phyloP scores from a whole-genome alignment of 208 protist genomes.

The Leishmania arabica region DNA sequence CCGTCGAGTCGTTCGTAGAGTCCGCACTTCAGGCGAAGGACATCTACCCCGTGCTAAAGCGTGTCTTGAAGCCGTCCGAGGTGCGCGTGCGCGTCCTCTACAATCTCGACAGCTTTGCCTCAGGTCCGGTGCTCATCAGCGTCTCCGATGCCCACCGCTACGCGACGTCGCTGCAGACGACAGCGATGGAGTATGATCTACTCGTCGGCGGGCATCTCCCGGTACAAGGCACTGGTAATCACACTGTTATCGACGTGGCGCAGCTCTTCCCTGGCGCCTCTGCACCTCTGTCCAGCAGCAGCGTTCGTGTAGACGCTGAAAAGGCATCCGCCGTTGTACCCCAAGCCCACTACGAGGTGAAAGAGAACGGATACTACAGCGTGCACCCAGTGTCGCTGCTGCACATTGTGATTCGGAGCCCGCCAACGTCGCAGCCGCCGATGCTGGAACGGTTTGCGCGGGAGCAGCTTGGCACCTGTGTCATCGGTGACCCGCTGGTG shows the following conservation, averaged over 20 bases:
- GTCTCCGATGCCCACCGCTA: conserved; percentile 50
- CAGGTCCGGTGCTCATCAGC: conserved; percentile 76
- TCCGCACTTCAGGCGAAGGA: conserved; percentile 59
- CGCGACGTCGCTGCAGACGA: conserved; percentile 44
- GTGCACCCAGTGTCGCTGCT: conserved; percentile 80
- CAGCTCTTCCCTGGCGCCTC: conserved; percentile 30
- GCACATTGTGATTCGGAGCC: conserved; percentile 58
- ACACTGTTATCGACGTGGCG: conserved; percentile 18
- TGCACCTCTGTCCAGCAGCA: background rate
- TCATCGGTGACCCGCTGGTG: conserved; percentile 75
- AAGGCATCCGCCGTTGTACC: background rate
- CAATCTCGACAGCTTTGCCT: conserved; percentile 64
- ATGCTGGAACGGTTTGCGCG: conserved; percentile 58
- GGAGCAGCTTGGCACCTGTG: conserved; percentile 52
- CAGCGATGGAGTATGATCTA: conserved; percentile 78
- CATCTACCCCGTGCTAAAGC: conserved; percentile 47
- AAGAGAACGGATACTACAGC: conserved; percentile 77
- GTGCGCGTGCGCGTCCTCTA: conserved; percentile 77
- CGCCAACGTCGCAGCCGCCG: conserved; percentile 59
- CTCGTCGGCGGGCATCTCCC: conserved; percentile 75
- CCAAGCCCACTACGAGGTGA: conserved; percentile 46
- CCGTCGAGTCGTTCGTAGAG: conserved; percentile 79
- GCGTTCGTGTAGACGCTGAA: background rate
- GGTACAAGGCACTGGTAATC: conserved; percentile 30
- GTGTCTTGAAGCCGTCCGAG: conserved; percentile 28